These are phyloP conservation scores for Globisporangium solare DNA, from an alignment of 352 stramenopile species.

Conservation along the genomic window DNA sequence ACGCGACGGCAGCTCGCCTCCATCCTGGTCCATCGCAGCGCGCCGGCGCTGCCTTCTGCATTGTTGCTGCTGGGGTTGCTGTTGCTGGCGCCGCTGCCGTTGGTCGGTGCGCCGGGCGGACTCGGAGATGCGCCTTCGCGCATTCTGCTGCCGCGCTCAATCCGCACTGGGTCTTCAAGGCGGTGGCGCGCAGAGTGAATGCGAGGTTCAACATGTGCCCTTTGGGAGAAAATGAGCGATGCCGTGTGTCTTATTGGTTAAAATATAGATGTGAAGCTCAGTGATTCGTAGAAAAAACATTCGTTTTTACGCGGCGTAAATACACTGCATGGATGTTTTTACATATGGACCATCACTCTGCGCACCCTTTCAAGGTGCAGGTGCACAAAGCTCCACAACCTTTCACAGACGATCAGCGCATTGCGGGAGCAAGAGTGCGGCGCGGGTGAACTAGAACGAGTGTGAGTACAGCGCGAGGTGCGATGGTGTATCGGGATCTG, in stretches of 20 bases:
- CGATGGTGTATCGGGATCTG: constrained; percentile 64
- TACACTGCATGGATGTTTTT: constrained; percentile 8
- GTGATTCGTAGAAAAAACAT: constrained; percentile 3
- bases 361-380: constrained; percentile 46
- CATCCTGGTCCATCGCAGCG: constrained; percentile 53
- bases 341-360: constrained; percentile 5
- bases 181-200: too few relatives aligned
- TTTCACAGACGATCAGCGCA: too few relatives aligned
- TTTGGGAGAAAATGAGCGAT: neutral
- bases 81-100: neutral
- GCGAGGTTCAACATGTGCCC: constrained; percentile 3
- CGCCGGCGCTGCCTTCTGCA: constrained; percentile 8
- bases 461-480: neutral
- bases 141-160: neutral
- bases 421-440: too few relatives aligned
- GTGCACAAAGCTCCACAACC: neutral
- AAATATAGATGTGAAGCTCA: neutral
- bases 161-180: too few relatives aligned
- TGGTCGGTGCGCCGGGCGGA: neutral
- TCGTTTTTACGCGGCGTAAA: neutral
- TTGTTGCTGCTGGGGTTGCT: constrained; percentile 2
- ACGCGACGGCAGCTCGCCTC: constrained; percentile 74
- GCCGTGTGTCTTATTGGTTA: neutral
- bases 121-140: neutral
- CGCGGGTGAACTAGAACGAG: neutral